A percentile compares a stretch with the other conserved stretches of the same genome.
Conservation (phyloP, 176 grass and related monocot genomes). For the Musa beccarii region DNA sequence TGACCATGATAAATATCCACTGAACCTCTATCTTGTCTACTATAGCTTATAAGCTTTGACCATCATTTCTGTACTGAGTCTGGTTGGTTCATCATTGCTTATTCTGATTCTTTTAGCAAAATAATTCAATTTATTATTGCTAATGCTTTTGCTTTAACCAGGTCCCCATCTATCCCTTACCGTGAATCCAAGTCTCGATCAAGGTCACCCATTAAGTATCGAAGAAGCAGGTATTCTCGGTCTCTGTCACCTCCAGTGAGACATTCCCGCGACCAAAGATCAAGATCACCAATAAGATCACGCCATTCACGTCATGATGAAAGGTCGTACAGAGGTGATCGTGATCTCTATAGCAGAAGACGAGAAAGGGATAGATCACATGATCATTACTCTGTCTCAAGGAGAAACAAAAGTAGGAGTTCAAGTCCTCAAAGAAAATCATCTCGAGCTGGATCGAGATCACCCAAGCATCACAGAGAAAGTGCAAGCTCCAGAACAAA, state of each 20-base stretch:
- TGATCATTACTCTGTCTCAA: slow-evolving; percentile 60
- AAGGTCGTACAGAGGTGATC: slow-evolving; percentile 48
- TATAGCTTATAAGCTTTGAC: neutral
- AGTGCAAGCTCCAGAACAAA: slow-evolving; percentile 50
- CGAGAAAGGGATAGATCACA: slow-evolving; percentile 25
- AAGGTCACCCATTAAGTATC: slow-evolving; percentile 88
- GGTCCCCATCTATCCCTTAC: slow-evolving; percentile 50
- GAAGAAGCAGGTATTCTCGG: slow-evolving; percentile 50
- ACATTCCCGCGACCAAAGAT: slow-evolving; percentile 39
- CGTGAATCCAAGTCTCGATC: slow-evolving; percentile 69
- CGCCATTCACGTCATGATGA: slow-evolving; percentile 44
- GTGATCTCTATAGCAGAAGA: slow-evolving; percentile 49
- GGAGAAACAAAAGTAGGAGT: slow-evolving; percentile 74
- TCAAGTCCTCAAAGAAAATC: slow-evolving; percentile 62
- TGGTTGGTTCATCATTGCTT: neutral
- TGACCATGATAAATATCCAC: neutral
- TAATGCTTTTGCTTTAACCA: slow-evolving; percentile 28
- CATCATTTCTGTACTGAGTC: neutral
- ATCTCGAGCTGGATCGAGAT: slow-evolving; percentile 38
- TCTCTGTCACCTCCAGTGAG: slow-evolving; percentile 67
- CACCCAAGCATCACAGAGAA: slow-evolving; percentile 52
- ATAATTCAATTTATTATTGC: neutral
- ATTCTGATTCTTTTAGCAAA: neutral
- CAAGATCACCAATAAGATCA: slow-evolving; percentile 63
- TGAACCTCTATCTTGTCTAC: neutral